Conservation (phyloP, 2,329 filamentous ascomycete genomes). For the Cladosporium velox region DNA sequence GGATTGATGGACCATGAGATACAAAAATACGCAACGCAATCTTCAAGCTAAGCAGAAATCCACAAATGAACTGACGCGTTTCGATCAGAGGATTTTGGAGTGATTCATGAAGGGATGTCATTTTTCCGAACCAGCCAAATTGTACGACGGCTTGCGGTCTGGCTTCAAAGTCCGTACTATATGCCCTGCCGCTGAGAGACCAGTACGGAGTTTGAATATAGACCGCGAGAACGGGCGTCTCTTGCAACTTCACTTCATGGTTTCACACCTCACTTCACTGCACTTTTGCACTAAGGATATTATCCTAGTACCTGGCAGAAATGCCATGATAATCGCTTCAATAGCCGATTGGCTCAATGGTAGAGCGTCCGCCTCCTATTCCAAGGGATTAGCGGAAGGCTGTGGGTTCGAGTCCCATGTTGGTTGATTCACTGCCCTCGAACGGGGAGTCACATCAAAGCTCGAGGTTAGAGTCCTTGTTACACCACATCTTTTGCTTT, state of each 20-base stretch:
- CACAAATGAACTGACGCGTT: too few relatives aligned
- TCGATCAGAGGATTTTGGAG: not conserved
- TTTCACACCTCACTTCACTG: not conserved
- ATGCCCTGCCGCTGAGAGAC: too few relatives aligned
- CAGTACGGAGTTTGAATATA: too few relatives aligned
- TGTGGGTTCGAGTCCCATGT: constrained; percentile 26
- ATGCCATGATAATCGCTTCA: not conserved
- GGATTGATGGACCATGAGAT: not conserved
- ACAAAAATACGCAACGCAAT: too few relatives aligned
- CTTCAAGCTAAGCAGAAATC: too few relatives aligned
- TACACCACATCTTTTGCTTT: not conserved
- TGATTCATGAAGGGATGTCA: too few relatives aligned
- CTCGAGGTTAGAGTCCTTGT: not conserved
- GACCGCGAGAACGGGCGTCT: too few relatives aligned
- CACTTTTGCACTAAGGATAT: not conserved
- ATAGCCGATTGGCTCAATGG: constrained; percentile 33
- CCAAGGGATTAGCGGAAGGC: constrained; percentile 21
- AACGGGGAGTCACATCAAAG: not conserved
- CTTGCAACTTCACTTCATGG: not conserved
- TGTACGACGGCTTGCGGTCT: too few relatives aligned
- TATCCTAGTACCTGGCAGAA: not conserved
- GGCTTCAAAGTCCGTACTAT: too few relatives aligned
- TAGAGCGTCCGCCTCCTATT: constrained; percentile 34
- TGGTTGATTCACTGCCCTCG: constrained; percentile 11
- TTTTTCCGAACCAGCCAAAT: not conserved